phyloP scores from a whole-genome alignment of 345 rosid species.

The Hibiscus trionum region DNA sequence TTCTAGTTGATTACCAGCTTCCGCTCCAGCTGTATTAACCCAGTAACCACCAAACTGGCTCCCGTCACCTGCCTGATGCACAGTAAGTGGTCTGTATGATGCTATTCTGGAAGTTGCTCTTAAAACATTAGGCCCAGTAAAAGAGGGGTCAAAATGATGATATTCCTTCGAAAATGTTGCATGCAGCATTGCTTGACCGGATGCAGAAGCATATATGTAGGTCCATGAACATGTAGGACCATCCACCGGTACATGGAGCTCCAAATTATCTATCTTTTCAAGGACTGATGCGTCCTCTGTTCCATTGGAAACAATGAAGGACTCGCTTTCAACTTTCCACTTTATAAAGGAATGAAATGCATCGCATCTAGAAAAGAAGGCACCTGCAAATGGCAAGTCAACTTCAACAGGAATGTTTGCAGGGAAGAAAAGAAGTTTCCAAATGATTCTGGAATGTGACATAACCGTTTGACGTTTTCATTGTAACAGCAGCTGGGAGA shows the following conservation, averaged over 20 bases:
- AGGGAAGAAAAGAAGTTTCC: constrained; percentile 17
- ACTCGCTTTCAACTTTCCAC: constrained; percentile 75
- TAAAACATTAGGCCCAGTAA: constrained; percentile 42
- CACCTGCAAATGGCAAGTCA: constrained; percentile 47
- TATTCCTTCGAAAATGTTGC: constrained; percentile 64
- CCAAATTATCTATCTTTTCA: constrained; percentile 22
- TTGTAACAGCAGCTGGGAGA: constrained; percentile 70
- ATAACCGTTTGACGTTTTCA: constrained; percentile 72
- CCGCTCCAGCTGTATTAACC: constrained; percentile 40
- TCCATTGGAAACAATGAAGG: constrained; percentile 54
- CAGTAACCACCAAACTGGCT: constrained; percentile 83
- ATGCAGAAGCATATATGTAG: constrained; percentile 48
- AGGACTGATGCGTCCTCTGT: constrained; percentile 34
- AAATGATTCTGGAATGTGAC: constrained; percentile 14
- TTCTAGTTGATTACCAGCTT: constrained; percentile 37
- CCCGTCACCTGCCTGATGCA: constrained; percentile 68
- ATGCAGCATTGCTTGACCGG: constrained; percentile 69
- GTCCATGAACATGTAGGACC: constrained; percentile 79
- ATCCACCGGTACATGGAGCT: constrained; percentile 20
- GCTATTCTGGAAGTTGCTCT: constrained; percentile 71
- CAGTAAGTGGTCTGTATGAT: constrained; percentile 60
- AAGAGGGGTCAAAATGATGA: constrained; percentile 42
- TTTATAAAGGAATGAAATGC: constrained; percentile 59
- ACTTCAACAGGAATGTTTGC: constrained; percentile 15
- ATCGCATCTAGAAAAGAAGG: constrained; percentile 62